Evolutionary conservation across 106 monocot genomes (phyloP), one percentile per base, ranked within the genome.

Genomic region (Apostasia shenzhenica): DNA sequence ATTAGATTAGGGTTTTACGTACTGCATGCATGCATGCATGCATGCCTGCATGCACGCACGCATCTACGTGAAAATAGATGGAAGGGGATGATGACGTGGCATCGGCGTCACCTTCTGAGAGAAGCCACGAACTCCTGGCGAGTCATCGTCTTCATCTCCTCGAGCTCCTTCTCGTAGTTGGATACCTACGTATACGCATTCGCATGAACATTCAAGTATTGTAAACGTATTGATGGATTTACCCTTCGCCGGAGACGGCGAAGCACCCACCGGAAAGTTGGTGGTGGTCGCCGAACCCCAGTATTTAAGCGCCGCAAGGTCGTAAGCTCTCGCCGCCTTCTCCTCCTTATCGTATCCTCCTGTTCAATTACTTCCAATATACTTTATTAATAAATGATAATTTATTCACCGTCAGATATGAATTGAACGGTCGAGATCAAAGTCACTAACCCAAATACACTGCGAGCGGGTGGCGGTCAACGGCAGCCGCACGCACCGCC

Each of bases 61-160:
- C 26, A 26, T 26, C 26, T 26, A 26, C 26, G 26, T 26, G 26
- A 26, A 26, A 26, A 26, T 0, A 0, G 26, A 26, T 26, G 53
- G 26, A 3, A 47, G 26, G 55, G 7, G 1, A 12, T 0, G 5
- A 58, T 49, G 12, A 73, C 40, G 67, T 59, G 59, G 46, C 2
- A 0, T 11, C 14, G 37, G 39, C 51, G 39, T 46, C 40, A 95
- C 95, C 95, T 84, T 70, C 95, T 66, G 14, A 97, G 84, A 7
- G 95, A 97, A 13, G 95, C 95, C 8, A 97, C 95, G 73, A 97
- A 97, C 79, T 92, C 95, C 72, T 97, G 95, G n/a, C 95, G 78
- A 10, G 92, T 92, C 95, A 97, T 97, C 81, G 78, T 84, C 84
- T 81, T 92, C 95, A 97, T 97, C 74, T 89, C 95, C 69, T 85